Percentiles rank a stretch among this genome's conserved stretches.
These are phyloP conservation scores for Eucalyptus polyanthemos DNA, from an alignment of 345 rosid genomes.

Conservation along the genomic window DNA sequence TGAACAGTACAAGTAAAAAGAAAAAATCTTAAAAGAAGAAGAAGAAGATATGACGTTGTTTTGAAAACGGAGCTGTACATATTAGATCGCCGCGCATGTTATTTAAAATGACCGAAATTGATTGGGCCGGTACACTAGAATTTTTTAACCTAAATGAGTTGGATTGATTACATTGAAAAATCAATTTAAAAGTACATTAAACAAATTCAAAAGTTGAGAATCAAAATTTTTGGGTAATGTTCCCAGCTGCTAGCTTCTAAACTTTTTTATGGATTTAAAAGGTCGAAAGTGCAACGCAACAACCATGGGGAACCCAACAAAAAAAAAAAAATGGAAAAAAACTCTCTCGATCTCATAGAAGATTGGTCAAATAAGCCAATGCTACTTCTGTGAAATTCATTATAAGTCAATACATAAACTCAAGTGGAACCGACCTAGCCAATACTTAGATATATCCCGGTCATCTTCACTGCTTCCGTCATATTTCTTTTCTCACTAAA, in stretches of 20 bases:
- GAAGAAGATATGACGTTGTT: background rate
- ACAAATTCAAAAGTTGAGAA: no score
- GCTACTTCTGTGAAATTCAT: background rate
- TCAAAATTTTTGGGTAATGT: background rate
- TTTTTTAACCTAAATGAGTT: no score
- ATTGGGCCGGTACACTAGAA: background rate
- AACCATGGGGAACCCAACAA: background rate
- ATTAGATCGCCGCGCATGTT: fast-evolving
- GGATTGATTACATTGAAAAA: background rate
- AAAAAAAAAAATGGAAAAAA: no score
- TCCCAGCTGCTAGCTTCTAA: background rate
- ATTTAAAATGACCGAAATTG: fast-evolving
- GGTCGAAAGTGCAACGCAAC: background rate
- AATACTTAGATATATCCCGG: background rate
- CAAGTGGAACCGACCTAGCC: background rate
- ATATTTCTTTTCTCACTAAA: background rate
- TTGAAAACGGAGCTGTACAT: background rate
- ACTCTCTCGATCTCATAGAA: background rate
- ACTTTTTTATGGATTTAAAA: background rate
- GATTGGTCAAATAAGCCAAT: background rate
- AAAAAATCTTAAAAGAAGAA: no score
- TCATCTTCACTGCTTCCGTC: background rate
- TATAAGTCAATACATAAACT: background rate
- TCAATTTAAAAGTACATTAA: no score
- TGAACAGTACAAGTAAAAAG: background rate